Evolutionary conservation across 2,329 filamentous ascomycete genomes (phyloP).

Genomic region (Didymella sp.): DNA sequence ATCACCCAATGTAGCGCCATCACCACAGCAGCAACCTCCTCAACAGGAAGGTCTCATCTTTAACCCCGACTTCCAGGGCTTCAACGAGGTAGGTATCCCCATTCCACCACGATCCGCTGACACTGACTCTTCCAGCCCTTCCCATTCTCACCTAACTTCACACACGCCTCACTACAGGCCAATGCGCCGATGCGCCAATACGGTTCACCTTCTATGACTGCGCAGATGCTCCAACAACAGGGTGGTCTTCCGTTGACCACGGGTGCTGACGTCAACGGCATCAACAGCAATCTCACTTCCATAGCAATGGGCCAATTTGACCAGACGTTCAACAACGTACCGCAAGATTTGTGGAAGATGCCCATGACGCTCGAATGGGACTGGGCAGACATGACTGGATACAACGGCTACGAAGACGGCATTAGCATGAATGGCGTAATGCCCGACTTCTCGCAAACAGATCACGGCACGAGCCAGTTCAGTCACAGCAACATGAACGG

Average conservation of each 20-base stretch:
- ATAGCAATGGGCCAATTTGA: constrained; percentile 64
- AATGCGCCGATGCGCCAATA: constrained; percentile 39
- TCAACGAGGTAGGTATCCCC: constrained; percentile 44
- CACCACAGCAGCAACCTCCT: constrained; percentile 36
- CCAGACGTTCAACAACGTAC: constrained; percentile 76
- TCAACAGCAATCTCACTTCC: constrained; percentile 37
- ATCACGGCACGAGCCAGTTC: constrained; percentile 45
- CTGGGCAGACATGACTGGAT: constrained; percentile 63
- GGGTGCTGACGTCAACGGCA: constrained; percentile 30
- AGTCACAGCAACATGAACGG: constrained; percentile 46
- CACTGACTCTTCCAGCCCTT: constrained; percentile 44
- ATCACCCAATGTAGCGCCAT: constrained; percentile 18
- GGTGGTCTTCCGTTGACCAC: constrained; percentile 35
- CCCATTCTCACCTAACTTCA: constrained; percentile 51
- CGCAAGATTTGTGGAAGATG: constrained; percentile 93
- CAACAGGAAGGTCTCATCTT: constrained; percentile 41
- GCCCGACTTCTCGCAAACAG: constrained; percentile 39
- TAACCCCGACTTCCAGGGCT: constrained; percentile 47
- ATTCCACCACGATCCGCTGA: neutral
- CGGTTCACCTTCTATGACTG: constrained; percentile 41
- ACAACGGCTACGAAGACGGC: constrained; percentile 46
- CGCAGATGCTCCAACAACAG: constrained; percentile 42
- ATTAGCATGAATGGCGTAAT: constrained; percentile 50
- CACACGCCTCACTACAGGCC: constrained; percentile 46
- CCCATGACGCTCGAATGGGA: constrained; percentile 97